Evolutionary conservation across 345 rosid species (phyloP), one percentile per base, ranked within the genome.

Genomic region (Noccaea bulbosa): DNA sequence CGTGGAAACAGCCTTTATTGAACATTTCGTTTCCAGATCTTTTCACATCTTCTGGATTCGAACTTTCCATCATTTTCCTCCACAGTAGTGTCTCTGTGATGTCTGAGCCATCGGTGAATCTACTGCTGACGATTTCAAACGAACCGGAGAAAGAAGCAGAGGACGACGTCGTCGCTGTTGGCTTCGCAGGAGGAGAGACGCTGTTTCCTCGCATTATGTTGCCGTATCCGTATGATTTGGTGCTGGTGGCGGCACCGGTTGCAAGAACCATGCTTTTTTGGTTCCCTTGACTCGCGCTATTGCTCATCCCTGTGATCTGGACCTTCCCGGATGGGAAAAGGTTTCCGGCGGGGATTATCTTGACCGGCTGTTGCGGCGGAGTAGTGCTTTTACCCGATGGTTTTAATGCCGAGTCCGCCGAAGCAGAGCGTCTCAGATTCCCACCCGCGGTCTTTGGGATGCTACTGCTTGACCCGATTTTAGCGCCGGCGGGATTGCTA

Each of bases 181-280:
- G 68, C 30, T 59, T 59, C 2, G 6, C 37, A 17, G 65, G 54
- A 14, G 62, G 4, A 24, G 67, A 43, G 30, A 11, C 58, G 63
- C 39, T 50, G 62, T 20, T 60, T 49, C 92, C 92, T 40, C 88
- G 88, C 80, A 95, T 81, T 63, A 95, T 83, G 72, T 88, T 95
- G 5, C 99, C 99, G 34, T 90, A 94, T 2, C 99, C 99, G 38
- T 95, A 95, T 49, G 86, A 81, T 2, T 86, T 92, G 24, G 30
- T 27, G 30, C 3, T 27, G 30, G 30, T 27, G 30, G 30, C 4
- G 30, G 81, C 81, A 8, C 96, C 92, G 3, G 96, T 84, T 56
- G 92, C 92, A 69, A 95, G 83, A 1, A 85, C 89, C 73, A 87
- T 89, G 16, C 81, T 55, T 71, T 83, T 88, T 11, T 89, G 60